phyloP scores from a whole-genome alignment of 768 basidiomycete species.

The Suillus variegatus region DNA sequence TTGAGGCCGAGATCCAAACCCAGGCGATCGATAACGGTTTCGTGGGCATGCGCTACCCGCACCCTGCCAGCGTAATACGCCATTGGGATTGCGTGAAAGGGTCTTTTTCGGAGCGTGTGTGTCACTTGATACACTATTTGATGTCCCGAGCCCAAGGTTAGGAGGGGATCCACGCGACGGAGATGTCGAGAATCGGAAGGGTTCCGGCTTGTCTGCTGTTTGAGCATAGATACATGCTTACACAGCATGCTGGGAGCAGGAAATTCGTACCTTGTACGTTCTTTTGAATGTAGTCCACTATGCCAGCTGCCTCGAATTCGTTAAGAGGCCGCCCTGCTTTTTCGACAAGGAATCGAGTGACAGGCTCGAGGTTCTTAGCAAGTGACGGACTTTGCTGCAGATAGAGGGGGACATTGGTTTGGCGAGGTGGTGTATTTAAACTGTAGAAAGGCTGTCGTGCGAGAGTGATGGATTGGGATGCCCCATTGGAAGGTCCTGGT shows the following conservation, averaged over 20 bases:
- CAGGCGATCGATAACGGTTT: slow-evolving; percentile 74
- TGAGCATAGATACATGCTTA: slow-evolving; percentile 18
- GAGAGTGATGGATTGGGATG: slow-evolving; percentile 6
- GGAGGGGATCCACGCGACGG: slow-evolving; percentile 33
- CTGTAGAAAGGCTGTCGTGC: slow-evolving; percentile 14
- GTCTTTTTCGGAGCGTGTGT: slow-evolving; percentile 49
- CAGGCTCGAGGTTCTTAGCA: slow-evolving; percentile 47
- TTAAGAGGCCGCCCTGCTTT: slow-evolving; percentile 50
- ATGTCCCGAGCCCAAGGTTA: slow-evolving; percentile 14
- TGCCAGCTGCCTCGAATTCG: slow-evolving; percentile 51
- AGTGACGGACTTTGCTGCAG: slow-evolving; percentile 26
- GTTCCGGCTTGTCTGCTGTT: slow-evolving; percentile 43
- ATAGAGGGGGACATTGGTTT: background rate
- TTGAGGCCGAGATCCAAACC: slow-evolving; percentile 59
- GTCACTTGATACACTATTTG: slow-evolving; percentile 6
- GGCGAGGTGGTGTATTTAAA: slow-evolving; percentile 16
- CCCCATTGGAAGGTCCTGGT: background rate
- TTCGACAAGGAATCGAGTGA: slow-evolving; percentile 49
- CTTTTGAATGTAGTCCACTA: slow-evolving; percentile 56
- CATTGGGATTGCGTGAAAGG: slow-evolving; percentile 73
- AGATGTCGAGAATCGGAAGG: slow-evolving; percentile 62
- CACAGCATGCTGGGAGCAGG: slow-evolving; percentile 4
- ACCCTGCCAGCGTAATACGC: slow-evolving; percentile 73
- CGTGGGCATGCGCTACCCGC: slow-evolving; percentile 68
- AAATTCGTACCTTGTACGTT: slow-evolving; percentile 46